Evolutionary conservation across 1,284 basidiomycete genomes (phyloP).

Genomic region (Porogramme epimiltina): DNA sequence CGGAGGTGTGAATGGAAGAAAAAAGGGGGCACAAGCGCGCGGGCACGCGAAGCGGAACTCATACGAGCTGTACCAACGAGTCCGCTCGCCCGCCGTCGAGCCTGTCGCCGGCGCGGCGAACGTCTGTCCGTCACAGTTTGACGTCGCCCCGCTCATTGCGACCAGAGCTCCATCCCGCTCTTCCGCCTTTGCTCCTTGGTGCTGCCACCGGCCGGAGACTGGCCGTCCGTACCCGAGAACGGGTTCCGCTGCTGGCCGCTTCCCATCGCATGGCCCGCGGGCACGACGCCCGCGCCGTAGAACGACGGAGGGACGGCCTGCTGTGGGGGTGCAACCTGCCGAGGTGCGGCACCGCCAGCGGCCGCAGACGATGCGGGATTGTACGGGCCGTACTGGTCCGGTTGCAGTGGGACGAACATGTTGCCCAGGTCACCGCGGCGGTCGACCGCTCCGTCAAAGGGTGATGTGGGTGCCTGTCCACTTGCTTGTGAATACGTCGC

Average conservation of each 20-base stretch:
- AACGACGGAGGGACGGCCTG: constrained; percentile 63
- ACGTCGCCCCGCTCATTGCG: constrained; percentile 48
- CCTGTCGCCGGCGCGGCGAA: too few relatives aligned
- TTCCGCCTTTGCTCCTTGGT: constrained; percentile 62
- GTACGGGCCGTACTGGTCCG: constrained; percentile 71
- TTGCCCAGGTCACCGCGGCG: constrained; percentile 65
- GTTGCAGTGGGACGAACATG: constrained; percentile 78
- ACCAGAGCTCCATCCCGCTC: constrained; percentile 77
- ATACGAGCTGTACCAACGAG: neutral
- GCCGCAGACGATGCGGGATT: constrained; percentile 36
- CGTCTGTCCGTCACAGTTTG: neutral
- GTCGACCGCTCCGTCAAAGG: constrained; percentile 59
- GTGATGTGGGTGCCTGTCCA: constrained; percentile 41
- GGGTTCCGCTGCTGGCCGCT: constrained; percentile 56
- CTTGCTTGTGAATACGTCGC: constrained; percentile 46
- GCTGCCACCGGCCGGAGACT: constrained; percentile 33
- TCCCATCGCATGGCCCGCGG: constrained; percentile 43
- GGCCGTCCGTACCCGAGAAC: constrained; percentile 46
- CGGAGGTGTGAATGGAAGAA: constrained; percentile 20
- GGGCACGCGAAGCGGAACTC: neutral
- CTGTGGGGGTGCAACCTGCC: constrained; percentile 50
- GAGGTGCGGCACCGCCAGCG: constrained; percentile 29
- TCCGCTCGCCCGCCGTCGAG: neutral
- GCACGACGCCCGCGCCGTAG: constrained; percentile 64
- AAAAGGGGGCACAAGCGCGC: too few relatives aligned